These are phyloP conservation scores for Claviceps citrina DNA, from an alignment of 2,329 filamentous ascomycete species.

Conservation along the genomic window DNA sequence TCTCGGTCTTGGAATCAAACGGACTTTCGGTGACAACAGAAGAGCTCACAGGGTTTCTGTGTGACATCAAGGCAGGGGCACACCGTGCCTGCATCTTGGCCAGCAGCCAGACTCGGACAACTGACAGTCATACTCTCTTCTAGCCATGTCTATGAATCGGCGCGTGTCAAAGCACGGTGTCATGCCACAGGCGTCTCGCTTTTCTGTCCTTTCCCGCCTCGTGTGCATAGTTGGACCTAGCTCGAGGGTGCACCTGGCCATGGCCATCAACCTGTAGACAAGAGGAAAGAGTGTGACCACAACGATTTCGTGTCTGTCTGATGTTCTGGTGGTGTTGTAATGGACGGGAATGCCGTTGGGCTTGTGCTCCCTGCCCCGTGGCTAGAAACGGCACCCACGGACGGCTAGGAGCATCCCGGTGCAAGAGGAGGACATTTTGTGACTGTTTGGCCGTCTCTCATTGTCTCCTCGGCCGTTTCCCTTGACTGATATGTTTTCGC, in stretches of 20 bases:
- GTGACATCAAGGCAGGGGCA: not conserved
- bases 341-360: not conserved
- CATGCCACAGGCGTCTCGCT: not conserved
- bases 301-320: not conserved
- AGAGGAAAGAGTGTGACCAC: too few species aligned
- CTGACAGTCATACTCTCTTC: not conserved
- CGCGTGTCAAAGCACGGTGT: not conserved
- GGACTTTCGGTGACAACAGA: not conserved
- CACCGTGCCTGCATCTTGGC: not conserved
- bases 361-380: not conserved
- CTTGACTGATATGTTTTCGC: not conserved
- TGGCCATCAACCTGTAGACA: not conserved
- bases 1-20: not conserved
- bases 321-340: not conserved
- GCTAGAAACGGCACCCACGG: slow-evolving; percentile 1
- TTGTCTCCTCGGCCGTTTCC: not conserved
- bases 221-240: not conserved
- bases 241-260: not conserved
- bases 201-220: not conserved
- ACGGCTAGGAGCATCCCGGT: slow-evolving; percentile 4
- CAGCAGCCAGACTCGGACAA: not conserved
- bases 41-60: not conserved
- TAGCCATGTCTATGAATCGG: not conserved
- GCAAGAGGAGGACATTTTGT: not conserved
- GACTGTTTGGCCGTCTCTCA: not conserved